Evolutionary conservation across 2,329 filamentous ascomycete genomes (phyloP), one percentile per base, ranked within the genome.

Genomic region (Colletotrichum zoysiae): DNA sequence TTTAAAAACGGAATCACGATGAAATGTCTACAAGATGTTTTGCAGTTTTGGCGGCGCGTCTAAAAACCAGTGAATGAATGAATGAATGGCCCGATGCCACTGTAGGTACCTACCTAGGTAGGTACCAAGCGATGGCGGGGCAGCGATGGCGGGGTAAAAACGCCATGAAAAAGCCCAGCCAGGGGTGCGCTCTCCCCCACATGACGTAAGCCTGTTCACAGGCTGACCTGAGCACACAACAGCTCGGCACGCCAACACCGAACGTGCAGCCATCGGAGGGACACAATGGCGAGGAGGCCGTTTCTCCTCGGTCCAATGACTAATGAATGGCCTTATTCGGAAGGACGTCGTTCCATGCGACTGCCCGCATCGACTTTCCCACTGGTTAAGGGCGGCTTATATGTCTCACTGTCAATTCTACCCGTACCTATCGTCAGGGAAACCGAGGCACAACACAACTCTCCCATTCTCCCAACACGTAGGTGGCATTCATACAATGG

Each of bases 401-500:
- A 7, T 46, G n/a, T 42, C 59, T 26, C 62, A n/a, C 38, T 23
- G 7, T 14, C 38, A 12, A 30, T 16, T 12, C 11, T 20, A 44
- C 16, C 5, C n/a, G n/a, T n/a, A n/a, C n/a, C 40, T 35, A 20
- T 23, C 16, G 11, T 51, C 56, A n/a, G 26, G 44, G 23, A 33
- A n/a, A 4, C 53, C 20, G 16, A 9, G 8, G 51, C n/a, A 35
- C 35, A 38, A 35, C 11, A 46, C 55, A 20, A 9, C 8, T n/a
- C 5, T 30, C 20, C 0, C 26, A n/a, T n/a, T 20, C 18, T 51
- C 35, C n/a, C 51, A 8, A 26, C 51, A 55, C 20, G 23, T 30
- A 11, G n/a, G n/a, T n/a, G n/a, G 3, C 2, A 40, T 42, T 9
- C 12, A 33, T 57, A 71, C 5, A 60, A 89, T 89, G 87, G 78